Base-by-base conservation (phyloP, 306 rosid species). In the Spatholobus suberectus region DNA sequence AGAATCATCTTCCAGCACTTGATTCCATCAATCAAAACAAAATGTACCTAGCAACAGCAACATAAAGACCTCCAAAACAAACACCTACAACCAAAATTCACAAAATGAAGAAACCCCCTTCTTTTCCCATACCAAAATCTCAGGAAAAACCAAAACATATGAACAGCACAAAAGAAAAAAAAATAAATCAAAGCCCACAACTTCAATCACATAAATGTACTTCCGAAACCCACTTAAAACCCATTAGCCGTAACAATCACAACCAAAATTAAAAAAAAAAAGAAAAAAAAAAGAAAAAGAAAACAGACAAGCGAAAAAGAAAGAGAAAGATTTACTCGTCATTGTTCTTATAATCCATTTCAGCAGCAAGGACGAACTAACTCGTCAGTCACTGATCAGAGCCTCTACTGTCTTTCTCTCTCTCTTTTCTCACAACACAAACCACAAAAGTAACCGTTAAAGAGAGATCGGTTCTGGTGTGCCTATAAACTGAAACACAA, bases 311-410 rank as follows among this genome's bases (percentile, higher is more conserved):
- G 75, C 2, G 9, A 6, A 12, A 76, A 17, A 27, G 9, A 67
- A 24, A 75, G 15, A 78, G 73, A 76, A 63, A 81, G 75, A 80
- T 85, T 91, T 91, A 94, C 97, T 88, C 77, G 85, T 87, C 74
- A 61, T 73, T 88, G 84, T 73, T 86, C 89, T 67, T 82, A 82
- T 59, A 84, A 84, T 92, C 96, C 97, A 95, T 95, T 75, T 49
- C 21, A 77, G 76, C 41, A 62, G 74, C 26, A 35, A 82, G 75
- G 47, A 62, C 20, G 55, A 73, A 83, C 46, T 23, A 78, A 87
- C 72, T 59, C 79, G 24, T 70, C 69, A 58, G 23, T 76, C 76
- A 58, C 81, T 76, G 85, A 86, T 86, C 85, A 75, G 49, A 81
- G 43, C 43, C 38, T 51, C 29, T 41, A 1, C 6, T 68, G 0